These are phyloP conservation scores for Protomyces arabidopsidicola DNA, from an alignment of 1,139 yeast species.

Conservation along the genomic window DNA sequence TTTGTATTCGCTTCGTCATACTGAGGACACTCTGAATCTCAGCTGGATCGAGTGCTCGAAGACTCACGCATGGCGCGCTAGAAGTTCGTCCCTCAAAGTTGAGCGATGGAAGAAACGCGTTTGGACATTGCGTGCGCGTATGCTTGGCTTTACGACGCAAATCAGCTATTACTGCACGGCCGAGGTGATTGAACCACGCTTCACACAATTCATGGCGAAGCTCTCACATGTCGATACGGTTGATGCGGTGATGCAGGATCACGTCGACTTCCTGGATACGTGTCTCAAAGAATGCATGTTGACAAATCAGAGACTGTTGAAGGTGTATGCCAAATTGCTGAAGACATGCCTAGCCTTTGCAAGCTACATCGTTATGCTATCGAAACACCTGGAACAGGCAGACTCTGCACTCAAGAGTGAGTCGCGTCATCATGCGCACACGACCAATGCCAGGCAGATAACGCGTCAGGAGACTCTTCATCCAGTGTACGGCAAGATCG, in stretches of 20 bases:
- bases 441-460: slow-evolving; percentile 38
- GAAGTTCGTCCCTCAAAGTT: slow-evolving; percentile 44
- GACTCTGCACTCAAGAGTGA: slow-evolving; percentile 49
- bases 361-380: slow-evolving; percentile 51
- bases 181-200: slow-evolving; percentile 60
- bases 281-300: slow-evolving; percentile 64
- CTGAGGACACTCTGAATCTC: slow-evolving; percentile 55
- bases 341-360: slow-evolving; percentile 49
- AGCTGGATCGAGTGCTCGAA: slow-evolving; percentile 72
- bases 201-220: slow-evolving; percentile 43
- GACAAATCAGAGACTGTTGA: slow-evolving; percentile 56
- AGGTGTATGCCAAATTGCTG: slow-evolving; percentile 43
- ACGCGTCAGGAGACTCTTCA: neutral
- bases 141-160: slow-evolving; percentile 57
- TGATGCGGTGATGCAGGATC: slow-evolving; percentile 48
- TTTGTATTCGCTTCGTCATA: slow-evolving; percentile 57
- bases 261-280: slow-evolving; percentile 60
- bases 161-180: slow-evolving; percentile 54
- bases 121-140: slow-evolving; percentile 55
- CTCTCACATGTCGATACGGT: slow-evolving; percentile 45
- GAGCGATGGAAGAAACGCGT: slow-evolving; percentile 57
- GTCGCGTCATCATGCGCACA: slow-evolving; percentile 53
- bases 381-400: slow-evolving; percentile 54
- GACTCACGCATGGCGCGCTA: slow-evolving; percentile 62
- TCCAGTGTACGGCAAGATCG: slow-evolving; percentile 36